phyloP scores from a whole-genome alignment of 1,284 basidiomycete genomes.

The Macrocybe sp. region DNA sequence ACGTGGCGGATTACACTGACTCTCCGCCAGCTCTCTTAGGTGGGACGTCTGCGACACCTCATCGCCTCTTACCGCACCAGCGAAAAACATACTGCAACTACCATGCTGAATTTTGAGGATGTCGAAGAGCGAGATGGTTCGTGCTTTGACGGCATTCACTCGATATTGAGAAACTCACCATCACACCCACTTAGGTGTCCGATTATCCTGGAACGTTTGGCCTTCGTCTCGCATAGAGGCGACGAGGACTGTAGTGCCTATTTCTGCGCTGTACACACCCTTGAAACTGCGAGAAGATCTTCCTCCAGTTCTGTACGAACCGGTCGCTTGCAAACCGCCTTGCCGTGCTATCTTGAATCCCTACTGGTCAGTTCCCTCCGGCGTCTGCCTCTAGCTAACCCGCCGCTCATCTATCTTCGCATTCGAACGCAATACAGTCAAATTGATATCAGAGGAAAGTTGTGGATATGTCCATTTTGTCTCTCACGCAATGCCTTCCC shows the following conservation, averaged over 20 bases:
- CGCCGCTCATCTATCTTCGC: background rate
- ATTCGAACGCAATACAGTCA: slow-evolving; percentile 53
- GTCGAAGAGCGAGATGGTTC: slow-evolving; percentile 54
- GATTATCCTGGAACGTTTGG: slow-evolving; percentile 98
- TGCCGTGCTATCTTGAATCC: slow-evolving; percentile 98
- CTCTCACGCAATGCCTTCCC: slow-evolving; percentile 96
- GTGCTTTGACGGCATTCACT: slow-evolving; percentile 11
- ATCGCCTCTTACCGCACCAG: slow-evolving; percentile 9
- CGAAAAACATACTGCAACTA: slow-evolving; percentile 15
- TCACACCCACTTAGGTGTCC: slow-evolving; percentile 56
- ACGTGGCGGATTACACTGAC: slow-evolving; percentile 18
- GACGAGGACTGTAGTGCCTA: slow-evolving; percentile 96
- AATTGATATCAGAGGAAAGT: slow-evolving; percentile 96
- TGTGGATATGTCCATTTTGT: slow-evolving; percentile 99
- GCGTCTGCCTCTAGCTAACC: background rate
- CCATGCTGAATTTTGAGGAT: slow-evolving; percentile 48
- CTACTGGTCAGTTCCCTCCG: slow-evolving; percentile 70
- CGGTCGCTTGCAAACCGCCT: slow-evolving; percentile 96
- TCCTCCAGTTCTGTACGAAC: slow-evolving; percentile 96
- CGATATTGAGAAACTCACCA: slow-evolving; percentile 1
- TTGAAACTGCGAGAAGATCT: slow-evolving; percentile 94
- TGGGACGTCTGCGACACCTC: slow-evolving; percentile 23
- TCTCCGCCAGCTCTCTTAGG: slow-evolving; percentile 14
- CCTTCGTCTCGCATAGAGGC: slow-evolving; percentile 97
- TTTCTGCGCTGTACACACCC: slow-evolving; percentile 96